Evolutionary conservation across 331 rosid species (phyloP), one percentile per base, ranked within the genome.

Genomic region (Malus hybrid): DNA sequence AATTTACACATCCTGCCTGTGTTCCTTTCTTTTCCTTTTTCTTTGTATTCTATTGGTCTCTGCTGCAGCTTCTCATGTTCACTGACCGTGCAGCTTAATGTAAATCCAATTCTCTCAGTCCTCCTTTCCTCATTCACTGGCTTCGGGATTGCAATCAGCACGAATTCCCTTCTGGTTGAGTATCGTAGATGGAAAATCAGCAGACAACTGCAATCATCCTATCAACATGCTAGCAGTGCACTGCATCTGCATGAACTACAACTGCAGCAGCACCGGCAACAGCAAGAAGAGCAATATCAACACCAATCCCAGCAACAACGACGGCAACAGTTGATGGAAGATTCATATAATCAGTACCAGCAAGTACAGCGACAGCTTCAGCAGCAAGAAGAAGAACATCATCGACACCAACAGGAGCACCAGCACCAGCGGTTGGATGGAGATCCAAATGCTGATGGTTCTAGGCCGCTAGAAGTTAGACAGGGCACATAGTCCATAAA

Each of bases 81-180:
- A 56, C 73, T 33, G 12, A 36, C 66, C 63, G 42, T 39, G 78
- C 82, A 85, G 89, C 86, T 85, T 64, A 75, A 80, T 13, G 82
- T 85, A 73, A 82, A 82, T 55, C 82, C 86, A 46, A 42, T 80
- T 61, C 84, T 85, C 66, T 79, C 89, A 0, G 81, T 85, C 50
- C 66, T 82, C 42, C 84, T 85, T 63, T 82, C 89, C 39, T 77
- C 89, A 39, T 78, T 85, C 76, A 85, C 86, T 1, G 89, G 89
- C 56, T 82, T 82, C 62, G 89, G 89, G 81, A 74, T 85, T 55
- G 84, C 84, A 4, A 82, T 82, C 66, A 77, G 86, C 79, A 71
- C 78, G 56, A 85, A 82, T 68, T 79, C 86, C 42, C 82, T 85
- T 56, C 81, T 85, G n/a, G 76, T 82, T 22, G 84, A 80, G 76